Evolutionary conservation across 352 stramenopile genomes (phyloP).

Genomic region (Pythium diclinum): DNA sequence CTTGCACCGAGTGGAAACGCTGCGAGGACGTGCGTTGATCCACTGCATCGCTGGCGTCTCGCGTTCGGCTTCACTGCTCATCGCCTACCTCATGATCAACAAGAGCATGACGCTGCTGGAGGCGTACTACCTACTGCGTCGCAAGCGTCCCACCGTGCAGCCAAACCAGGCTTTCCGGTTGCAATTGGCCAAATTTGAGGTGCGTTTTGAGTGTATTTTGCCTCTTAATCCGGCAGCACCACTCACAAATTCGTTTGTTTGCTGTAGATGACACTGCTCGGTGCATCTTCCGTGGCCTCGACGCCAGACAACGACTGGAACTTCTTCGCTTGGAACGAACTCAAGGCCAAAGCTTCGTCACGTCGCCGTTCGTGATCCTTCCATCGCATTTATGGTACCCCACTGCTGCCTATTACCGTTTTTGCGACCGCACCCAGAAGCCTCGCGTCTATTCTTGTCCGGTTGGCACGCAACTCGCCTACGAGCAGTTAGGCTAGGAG

Average conservation of each 20-base stretch:
- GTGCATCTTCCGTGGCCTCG: slow-evolving; percentile 46
- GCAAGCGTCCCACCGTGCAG: slow-evolving; percentile 43
- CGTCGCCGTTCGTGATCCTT: background rate
- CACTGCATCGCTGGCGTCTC: slow-evolving; percentile 62
- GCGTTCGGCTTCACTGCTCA: slow-evolving; percentile 48
- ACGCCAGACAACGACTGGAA: slow-evolving; percentile 67
- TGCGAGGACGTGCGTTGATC: slow-evolving; percentile 48
- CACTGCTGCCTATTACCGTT: background rate
- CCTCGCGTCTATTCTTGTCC: slow-evolving; percentile 10
- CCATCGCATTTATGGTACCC: background rate
- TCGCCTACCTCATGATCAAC: slow-evolving; percentile 71
- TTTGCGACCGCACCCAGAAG: background rate
- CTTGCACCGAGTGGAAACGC: slow-evolving; percentile 44
- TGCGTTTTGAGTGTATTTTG: slow-evolving; percentile 6
- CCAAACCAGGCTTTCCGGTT: slow-evolving; percentile 62
- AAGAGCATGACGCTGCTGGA: slow-evolving; percentile 56
- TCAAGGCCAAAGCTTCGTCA: slow-evolving; percentile 36
- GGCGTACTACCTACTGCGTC: slow-evolving; percentile 52
- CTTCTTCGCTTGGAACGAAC: slow-evolving; percentile 69
- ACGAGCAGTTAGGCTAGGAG: background rate
- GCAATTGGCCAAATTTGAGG: slow-evolving; percentile 68
- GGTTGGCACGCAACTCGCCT: background rate
- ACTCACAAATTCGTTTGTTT: background rate
- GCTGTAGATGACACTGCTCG: slow-evolving; percentile 45
- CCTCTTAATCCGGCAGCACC: too few species aligned